Base-by-base conservation (phyloP, 176 grass and related monocot species). In the Pontederia paniculata region DNA sequence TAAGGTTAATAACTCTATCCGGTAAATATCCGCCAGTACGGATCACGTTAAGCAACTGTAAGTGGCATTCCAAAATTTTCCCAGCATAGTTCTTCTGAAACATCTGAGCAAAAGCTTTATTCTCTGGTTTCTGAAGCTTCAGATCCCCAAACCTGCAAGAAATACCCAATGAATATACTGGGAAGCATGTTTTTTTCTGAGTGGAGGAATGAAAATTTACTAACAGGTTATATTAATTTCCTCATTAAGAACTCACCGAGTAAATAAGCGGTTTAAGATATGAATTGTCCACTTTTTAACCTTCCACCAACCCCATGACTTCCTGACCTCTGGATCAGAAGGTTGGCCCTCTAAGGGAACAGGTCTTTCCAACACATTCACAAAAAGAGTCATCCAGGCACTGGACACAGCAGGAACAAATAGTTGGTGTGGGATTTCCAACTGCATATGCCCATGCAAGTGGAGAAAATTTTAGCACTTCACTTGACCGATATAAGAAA, bases 91-190 rank as follows among this genome's bases (percentile, higher is more conserved):
- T 87, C 71, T 96, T 89, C 48, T 89, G 85, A 76, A 96, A 96
- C 91, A 87, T 84, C 66, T 89, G 79, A 70, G 91, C 91, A 74
- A 96, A 96, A 48, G 77, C 79, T 85, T 81, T 96, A 59, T 79
- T 83, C 31, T 96, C 91, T 55, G 91, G 72, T 66, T 80, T 89
- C 71, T 89, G 91, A 65, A 96, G 81, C 67, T 96, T 96, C 70
- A 96, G 63, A 64, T 96, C 91, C 28, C 86, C 91, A 71, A 96
- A 96, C 48, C 91, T 96, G 72, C 52, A 22, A 57, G 71, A 2
- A 67, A 8, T 70, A 8, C 28, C 58, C n/a, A 7, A 58, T 57
- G 28, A 66, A 37, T 17, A 75, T 12, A 78, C 55, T 54, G 31
- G 21, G 55, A 7, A 62, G 13, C 7, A 2, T 37, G 3, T 6